These are phyloP conservation scores for Phaeomoniella chlamydospora DNA, from an alignment of 2,329 filamentous ascomycete genomes.

Conservation along the genomic window DNA sequence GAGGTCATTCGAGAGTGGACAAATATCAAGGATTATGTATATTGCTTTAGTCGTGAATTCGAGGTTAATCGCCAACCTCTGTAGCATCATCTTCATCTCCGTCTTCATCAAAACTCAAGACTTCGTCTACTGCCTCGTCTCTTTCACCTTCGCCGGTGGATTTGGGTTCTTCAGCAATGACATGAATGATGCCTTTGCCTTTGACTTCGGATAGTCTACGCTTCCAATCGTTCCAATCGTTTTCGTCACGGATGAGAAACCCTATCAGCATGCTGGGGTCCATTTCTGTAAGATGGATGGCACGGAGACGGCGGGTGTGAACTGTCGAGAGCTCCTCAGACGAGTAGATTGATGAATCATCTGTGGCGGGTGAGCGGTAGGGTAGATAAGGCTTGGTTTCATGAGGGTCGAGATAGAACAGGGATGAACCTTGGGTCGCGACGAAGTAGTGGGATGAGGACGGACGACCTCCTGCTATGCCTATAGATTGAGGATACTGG, in stretches of 20 bases:
- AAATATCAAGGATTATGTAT: no score
- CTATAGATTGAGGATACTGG: slow-evolving; percentile 83
- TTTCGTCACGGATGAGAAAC: slow-evolving; percentile 69
- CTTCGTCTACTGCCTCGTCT: slow-evolving; percentile 69
- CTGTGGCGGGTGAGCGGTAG: slow-evolving; percentile 38
- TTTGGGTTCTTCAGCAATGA: slow-evolving; percentile 56
- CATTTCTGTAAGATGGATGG: slow-evolving; percentile 79
- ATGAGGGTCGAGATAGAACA: slow-evolving; percentile 95
- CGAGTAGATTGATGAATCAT: slow-evolving; percentile 36
- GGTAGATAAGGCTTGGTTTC: slow-evolving; percentile 64
- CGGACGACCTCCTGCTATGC: slow-evolving; percentile 87
- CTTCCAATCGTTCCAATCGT: slow-evolving; percentile 77
- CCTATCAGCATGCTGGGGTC: slow-evolving; percentile 96
- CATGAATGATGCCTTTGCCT: slow-evolving; percentile 74
- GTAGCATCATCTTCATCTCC: slow-evolving; percentile 21
- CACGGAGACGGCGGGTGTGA: slow-evolving; percentile 72
- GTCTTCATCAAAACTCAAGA: slow-evolving; percentile 73
- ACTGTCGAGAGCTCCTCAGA: slow-evolving; percentile 65
- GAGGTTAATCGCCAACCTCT: slow-evolving; percentile 1
- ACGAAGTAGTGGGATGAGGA: slow-evolving; percentile 76
- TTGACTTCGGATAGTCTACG: slow-evolving; percentile 58
- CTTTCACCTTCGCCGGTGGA: slow-evolving; percentile 41
- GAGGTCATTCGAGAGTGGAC: no score
- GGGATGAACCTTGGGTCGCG: slow-evolving; percentile 56
- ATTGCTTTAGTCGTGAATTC: no score